Evolutionary conservation across 2,329 filamentous ascomycete species (phyloP).

Genomic region (Fusarium lateritium): DNA sequence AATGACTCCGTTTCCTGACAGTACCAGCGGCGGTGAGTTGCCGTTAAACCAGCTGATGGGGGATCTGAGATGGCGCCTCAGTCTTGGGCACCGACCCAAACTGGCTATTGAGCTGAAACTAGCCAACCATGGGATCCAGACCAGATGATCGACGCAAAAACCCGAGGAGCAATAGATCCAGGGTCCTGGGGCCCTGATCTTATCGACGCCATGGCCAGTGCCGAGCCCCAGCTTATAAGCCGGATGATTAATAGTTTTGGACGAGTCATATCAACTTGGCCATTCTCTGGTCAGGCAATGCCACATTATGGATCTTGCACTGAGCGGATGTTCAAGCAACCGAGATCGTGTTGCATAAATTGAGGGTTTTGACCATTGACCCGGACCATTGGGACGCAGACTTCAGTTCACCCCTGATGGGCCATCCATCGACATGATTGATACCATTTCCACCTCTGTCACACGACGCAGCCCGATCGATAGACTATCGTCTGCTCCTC

Average conservation of each 20-base stretch:
- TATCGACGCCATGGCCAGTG: conserved; percentile 34
- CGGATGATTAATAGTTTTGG: conserved; percentile 23
- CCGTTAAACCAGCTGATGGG: conserved; percentile 15
- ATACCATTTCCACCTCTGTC: conserved; percentile 35
- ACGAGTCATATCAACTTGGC: conserved; percentile 19
- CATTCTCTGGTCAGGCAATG: neutral
- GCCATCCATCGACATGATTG: conserved; percentile 23
- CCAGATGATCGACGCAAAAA: conserved; percentile 41
- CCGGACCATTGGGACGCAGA: conserved; percentile 10
- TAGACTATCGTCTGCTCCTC: conserved; percentile 24
- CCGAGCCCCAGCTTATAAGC: conserved; percentile 24
- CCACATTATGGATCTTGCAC: neutral
- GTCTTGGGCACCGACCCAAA: conserved; percentile 26
- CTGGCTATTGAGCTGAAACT: conserved; percentile 29
- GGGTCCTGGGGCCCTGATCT: conserved; percentile 41
- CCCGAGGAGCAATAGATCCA: conserved; percentile 30
- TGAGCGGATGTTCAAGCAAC: neutral
- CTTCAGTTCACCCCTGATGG: conserved; percentile 8
- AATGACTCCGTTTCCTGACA: conserved; percentile 19
- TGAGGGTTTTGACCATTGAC: conserved; percentile 4
- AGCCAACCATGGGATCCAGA: conserved; percentile 25
- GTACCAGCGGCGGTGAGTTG: conserved; percentile 29
- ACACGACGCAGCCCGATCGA: conserved; percentile 6
- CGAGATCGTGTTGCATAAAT: conserved; percentile 8
- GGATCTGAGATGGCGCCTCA: conserved; percentile 29